Base-by-base conservation (phyloP, 148 eudicot genomes). In the Fallopia convolvulus region DNA sequence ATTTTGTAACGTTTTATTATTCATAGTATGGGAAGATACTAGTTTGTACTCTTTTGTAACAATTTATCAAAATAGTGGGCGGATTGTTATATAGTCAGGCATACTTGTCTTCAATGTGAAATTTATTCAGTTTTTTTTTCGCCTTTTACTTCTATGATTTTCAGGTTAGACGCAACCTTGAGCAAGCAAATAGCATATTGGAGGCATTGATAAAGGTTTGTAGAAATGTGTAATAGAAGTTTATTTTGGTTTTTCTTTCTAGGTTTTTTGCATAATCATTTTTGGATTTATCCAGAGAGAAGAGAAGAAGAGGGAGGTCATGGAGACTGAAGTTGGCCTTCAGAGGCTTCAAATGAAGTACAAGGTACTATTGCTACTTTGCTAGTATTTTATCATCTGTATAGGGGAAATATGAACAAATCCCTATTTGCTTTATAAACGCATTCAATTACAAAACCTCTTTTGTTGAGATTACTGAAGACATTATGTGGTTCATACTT, bases 101-200 rank as follows among this genome's bases (percentile, higher is more conserved):
- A 9, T 26, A 63, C 36, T 2, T 26, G 39, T 63, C 39, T 63
- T 63, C 5, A 18, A 68, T 68, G 68, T 36, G 72, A 36, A 30
- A 13, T 30, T 32, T 65, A 4, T 65, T 65, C 1, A 56, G 5
- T 60, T 39, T 2, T 21, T 40, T 66, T 0, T 17, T 71, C 58
- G 10, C 30, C 72, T 50, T 77, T 44, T 78, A 77, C 47, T 30
- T 11, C 6, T 47, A 21, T 73, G 55, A 44, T 80, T 55, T 74
- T 65, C 87, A 94, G 99, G 99, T 95, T 74, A 84, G 99, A 77
- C 97, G 99, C 82, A 95, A 91, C 84, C 97, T 95, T 72, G 99
- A 95, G 83, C 99, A 92, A 81, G 96, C 99, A 73, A 95, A 89
- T 86, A 85, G 82, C 81, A 85, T 95, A 13, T 79, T 94, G 78